Base-by-base conservation (phyloP, 2,329 filamentous ascomycete genomes). In the Cytospora schulzeri region DNA sequence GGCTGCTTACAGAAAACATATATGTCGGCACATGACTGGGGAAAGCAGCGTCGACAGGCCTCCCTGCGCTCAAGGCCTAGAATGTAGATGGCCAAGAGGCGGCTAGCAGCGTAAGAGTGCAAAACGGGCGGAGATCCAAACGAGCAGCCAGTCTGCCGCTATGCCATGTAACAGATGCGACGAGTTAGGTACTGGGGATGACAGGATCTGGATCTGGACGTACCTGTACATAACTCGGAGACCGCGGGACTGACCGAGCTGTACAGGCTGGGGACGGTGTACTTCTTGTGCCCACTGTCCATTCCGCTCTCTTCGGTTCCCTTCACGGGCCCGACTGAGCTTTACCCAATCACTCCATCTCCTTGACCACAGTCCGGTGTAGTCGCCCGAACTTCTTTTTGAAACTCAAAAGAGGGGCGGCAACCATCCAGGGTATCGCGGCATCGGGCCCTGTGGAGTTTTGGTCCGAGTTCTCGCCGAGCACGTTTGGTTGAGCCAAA, bases 361-460 rank as follows among this genome's bases (percentile, higher is more conserved):
- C 38, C 22, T 22, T 28, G 15, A 28, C 28, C 28, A 45, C 50
- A 28, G 15, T n/a, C 24, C 31, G 45, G 52, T 41, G 22, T 24
- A 35, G 38, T 38, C 38, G 17, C 38, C 29, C 38, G 60, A 14
- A 17, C 7, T 33, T 14, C n/a, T 48, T 14, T 5, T 38, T 17
- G n/a, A 41, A 38, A 29, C 28, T 54, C 15, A n/a, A 35, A 35
- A 45, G 53, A 35, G 50, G 60, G 52, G 60, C 33, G 9, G 17
- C 41, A 56, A 35, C 38, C 41, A 51, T 62, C 52, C 60, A 56
- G 60, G 52, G 60, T 56, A 51, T 51, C 60, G 60, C 60, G 29
- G 60, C 22, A 38, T 24, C 29, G 38, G 11, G 17, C 31, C 8
- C n/a, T 45, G 24, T 38, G 52, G 26, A n/a, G 33, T 56, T 33